A percentile compares a stretch with the other conserved stretches of the same genome.
These are phyloP conservation scores for Pelargonium myrrhifolium DNA, from an alignment of 441 rosid genomes.

Conservation along the genomic window DNA sequence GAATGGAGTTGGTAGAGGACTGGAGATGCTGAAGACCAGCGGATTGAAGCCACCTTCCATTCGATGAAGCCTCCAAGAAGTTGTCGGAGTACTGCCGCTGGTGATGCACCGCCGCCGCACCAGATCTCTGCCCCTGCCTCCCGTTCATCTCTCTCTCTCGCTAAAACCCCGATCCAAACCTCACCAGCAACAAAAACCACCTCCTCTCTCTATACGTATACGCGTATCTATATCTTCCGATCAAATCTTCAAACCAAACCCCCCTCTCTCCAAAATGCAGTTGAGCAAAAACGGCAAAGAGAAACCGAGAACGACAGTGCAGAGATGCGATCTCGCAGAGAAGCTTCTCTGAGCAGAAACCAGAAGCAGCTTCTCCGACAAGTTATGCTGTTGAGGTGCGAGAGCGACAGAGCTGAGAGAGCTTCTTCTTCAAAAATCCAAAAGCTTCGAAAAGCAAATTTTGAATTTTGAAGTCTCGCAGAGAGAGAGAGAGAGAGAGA, in stretches of 20 bases:
- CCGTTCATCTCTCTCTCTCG: constrained; percentile 42
- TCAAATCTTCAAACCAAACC: not conserved
- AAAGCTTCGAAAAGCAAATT: not conserved
- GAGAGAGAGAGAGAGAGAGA: not conserved
- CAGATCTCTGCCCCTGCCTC: constrained; percentile 73
- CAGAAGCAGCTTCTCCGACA: not conserved
- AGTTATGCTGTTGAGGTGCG: not conserved
- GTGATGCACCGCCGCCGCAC: constrained; percentile 64
- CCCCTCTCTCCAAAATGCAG: not conserved
- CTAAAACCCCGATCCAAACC: not conserved
- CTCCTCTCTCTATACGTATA: not conserved
- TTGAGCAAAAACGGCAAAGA: not conserved
- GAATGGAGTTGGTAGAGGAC: constrained; percentile 39
- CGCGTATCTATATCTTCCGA: not conserved
- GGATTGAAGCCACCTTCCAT: constrained; percentile 90
- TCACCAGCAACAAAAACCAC: not conserved
- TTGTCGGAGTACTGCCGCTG: constrained; percentile 83
- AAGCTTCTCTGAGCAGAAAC: not conserved
- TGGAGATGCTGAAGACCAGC: constrained; percentile 85
- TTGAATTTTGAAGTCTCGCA: constrained; percentile 2
- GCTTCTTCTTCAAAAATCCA: not conserved
- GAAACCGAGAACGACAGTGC: not conserved
- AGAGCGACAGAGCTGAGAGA: not conserved
- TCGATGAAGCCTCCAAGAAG: constrained; percentile 62
- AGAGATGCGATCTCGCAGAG: not conserved